Evolutionary conservation across 2,329 filamentous ascomycete genomes (phyloP).

Genomic region (Lachnellula subtilissima): DNA sequence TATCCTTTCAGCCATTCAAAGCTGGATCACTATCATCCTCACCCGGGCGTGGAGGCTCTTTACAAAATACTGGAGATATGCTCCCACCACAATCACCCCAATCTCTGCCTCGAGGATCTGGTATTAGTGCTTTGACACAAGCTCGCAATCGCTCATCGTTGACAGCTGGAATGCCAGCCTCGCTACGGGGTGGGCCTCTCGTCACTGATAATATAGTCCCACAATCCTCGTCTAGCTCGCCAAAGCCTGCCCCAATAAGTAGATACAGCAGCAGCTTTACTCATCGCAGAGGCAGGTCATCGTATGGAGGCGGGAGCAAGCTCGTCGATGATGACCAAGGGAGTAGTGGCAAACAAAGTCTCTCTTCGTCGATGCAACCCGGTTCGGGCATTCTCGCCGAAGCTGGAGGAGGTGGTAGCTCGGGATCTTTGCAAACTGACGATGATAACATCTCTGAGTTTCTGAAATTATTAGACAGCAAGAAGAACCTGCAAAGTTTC

Average conservation of each 20-base stretch:
- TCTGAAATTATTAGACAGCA: conserved; percentile 79
- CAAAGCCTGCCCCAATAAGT: conserved; percentile 70
- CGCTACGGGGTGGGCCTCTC: conserved; percentile 61
- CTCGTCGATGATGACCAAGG: conserved; percentile 64
- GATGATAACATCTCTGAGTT: conserved; percentile 94
- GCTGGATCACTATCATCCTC: conserved; percentile 91
- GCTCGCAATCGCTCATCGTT: conserved; percentile 67
- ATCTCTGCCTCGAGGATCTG: conserved; percentile 45
- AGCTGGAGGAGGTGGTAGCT: conserved; percentile 58
- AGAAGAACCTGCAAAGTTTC: conserved; percentile 80
- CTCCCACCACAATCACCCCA: conserved; percentile 49
- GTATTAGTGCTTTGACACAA: conserved; percentile 48
- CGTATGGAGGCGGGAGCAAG: conserved; percentile 67
- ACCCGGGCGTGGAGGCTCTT: conserved; percentile 46
- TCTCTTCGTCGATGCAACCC: conserved; percentile 65
- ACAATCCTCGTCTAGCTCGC: conserved; percentile 68
- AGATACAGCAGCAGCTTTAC: conserved; percentile 94
- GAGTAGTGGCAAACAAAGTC: conserved; percentile 76
- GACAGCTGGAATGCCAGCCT: conserved; percentile 70
- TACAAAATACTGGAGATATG: conserved; percentile 23
- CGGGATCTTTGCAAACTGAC: conserved; percentile 67
- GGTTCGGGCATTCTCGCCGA: conserved; percentile 77
- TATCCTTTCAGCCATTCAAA: conserved; percentile 95
- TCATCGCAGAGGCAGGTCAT: conserved; percentile 73
- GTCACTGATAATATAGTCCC: conserved; percentile 57